Base-by-base conservation (phyloP, 179 eudicot genomes). In the Beta lomatogona region DNA sequence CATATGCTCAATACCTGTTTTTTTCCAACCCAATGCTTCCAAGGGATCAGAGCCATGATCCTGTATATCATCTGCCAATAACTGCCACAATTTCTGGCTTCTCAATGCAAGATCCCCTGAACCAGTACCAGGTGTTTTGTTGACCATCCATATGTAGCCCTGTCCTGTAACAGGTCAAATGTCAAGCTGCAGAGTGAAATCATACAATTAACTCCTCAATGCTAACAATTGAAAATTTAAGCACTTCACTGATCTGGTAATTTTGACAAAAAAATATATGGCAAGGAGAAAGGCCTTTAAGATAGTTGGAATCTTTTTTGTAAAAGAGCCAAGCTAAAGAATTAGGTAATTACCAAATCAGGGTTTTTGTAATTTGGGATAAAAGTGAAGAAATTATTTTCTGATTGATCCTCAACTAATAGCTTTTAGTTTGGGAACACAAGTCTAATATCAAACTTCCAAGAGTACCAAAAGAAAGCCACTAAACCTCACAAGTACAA, bases 71-170 rank as follows among this genome's bases (percentile, higher is more conserved):
- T 91, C 88, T 1, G 93, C 96, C 59, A 94, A 73, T 61, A 28
- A 81, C 80, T 91, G 93, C 99, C 99, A 96, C 83, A 96, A 77
- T 25, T 86, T 72, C 77, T 88, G 94, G 90, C 99, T 93, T 88
- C 99, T 89, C 82, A 83, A 53, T 46, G 90, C 90, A 72, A 96
- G 88, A 82, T 96, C 95, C 97, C 98, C 94, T 84, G 86, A 87
- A 5, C 83, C 92, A 76, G 82, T 88, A 18, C 90, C 97, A 41
- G 98, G 99, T 50, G 84, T 82, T 82, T 90, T 96, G 82, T 94
- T 91, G 65, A 86, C 89, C 96, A 91, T 92, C 99, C 99, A 96
- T 85, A 96, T 81, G 85, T 92, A 94, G 9, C 99, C 99, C 88
- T 96, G 99, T 63, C 99, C 99, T 95, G 77, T 18, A 84, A 83